A percentile compares a stretch with the other conserved stretches of the same genome.
phyloP scores from a whole-genome alignment of 2,329 filamentous ascomycete species.

The Pyrenophora seminiperda region DNA sequence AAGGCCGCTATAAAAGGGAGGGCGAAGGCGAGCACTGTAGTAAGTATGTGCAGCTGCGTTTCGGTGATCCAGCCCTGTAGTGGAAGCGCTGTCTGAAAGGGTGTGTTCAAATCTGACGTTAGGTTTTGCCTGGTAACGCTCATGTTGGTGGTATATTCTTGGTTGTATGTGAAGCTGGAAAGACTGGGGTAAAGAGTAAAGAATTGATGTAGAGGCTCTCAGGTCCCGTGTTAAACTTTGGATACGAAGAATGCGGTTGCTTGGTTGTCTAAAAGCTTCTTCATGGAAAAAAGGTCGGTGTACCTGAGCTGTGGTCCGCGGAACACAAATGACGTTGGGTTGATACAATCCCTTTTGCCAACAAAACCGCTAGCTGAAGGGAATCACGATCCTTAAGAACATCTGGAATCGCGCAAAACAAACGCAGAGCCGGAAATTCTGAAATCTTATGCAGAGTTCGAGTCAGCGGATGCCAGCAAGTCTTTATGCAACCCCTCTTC shows the following conservation, averaged over 20 bases:
- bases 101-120: background rate
- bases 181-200: background rate
- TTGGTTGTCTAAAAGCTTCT: background rate
- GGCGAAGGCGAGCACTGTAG: conserved; percentile 17
- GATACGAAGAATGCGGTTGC: background rate
- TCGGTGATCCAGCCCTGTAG: conserved; percentile 3
- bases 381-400: background rate
- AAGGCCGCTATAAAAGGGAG: conserved; percentile 36
- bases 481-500: conserved; percentile 1
- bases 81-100: background rate
- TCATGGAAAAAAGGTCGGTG: conserved; percentile 2
- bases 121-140: background rate
- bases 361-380: background rate
- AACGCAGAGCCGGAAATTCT: background rate
- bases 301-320: conserved; percentile 3
- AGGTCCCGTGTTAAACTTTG: background rate
- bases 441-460: background rate
- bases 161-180: background rate
- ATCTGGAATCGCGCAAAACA: background rate
- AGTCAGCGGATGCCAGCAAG: background rate
- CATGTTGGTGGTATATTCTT: background rate
- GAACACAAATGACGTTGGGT: conserved; percentile 10
- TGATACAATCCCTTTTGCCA: conserved; percentile 6
- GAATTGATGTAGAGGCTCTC: background rate
- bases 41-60: conserved; percentile 4